A percentile compares a stretch with the other conserved stretches of the same genome.
phyloP scores from a whole-genome alignment of 805 yeast species.

The Helenozyma rhizophorensis region DNA sequence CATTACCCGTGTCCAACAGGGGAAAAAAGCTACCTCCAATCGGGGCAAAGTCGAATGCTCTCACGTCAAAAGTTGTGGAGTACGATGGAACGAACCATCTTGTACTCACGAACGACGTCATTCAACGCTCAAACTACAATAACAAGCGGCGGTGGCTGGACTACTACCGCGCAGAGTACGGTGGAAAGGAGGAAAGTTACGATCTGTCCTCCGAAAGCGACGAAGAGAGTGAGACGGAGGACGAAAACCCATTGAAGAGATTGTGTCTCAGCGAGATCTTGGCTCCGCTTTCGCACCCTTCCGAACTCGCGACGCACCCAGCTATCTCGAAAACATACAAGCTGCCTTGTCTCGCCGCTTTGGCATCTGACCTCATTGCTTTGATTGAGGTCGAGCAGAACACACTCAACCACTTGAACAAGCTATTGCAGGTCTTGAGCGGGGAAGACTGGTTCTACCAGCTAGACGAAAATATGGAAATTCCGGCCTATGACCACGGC shows the following conservation, averaged over 20 bases:
- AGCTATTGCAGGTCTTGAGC: conserved; percentile 69
- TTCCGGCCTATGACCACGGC: conserved; percentile 69
- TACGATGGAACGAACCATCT: conserved; percentile 33
- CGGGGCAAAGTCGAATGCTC: conserved; percentile 15
- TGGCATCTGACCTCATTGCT: conserved; percentile 72
- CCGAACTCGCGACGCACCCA: conserved; percentile 70
- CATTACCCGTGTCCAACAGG: conserved; percentile 20
- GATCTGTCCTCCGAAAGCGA: conserved; percentile 4
- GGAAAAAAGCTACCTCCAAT: conserved; percentile 26
- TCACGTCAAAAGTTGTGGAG: conserved; percentile 34
- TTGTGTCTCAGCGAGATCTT: conserved; percentile 45
- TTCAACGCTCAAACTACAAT: conserved; percentile 22
- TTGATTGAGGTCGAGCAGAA: conserved; percentile 78
- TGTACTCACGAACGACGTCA: conserved; percentile 33
- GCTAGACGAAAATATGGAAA: conserved; percentile 57
- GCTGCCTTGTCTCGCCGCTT: conserved; percentile 41
- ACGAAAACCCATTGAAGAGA: conserved; percentile 24
- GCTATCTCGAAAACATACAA: conserved; percentile 65
- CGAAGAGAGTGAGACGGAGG: conserved; percentile 17
- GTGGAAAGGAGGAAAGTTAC: conserved; percentile 2
- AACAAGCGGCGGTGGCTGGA: conserved; percentile 37
- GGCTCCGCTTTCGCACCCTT: conserved; percentile 75
- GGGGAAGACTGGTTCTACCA: conserved; percentile 81
- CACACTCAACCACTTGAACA: conserved; percentile 65
- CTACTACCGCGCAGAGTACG: conserved; percentile 11